Evolutionary conservation across 129 eudicot genomes (phyloP).

Genomic region (Centrapalus pauciflorus): DNA sequence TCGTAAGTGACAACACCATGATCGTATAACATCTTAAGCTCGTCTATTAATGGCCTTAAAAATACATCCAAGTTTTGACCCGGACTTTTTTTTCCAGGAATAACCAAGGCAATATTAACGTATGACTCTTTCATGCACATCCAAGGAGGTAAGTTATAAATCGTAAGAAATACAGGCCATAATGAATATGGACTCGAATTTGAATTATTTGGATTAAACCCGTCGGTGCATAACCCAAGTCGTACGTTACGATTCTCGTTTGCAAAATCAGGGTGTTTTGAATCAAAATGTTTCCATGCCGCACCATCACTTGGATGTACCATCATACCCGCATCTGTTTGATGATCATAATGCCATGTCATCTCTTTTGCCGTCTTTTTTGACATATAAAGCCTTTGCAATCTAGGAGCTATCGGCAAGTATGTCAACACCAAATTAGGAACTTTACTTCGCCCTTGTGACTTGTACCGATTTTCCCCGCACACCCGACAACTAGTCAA

Average conservation of each 20-base stretch:
- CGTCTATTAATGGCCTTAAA: slow-evolving; percentile 18
- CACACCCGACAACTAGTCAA: no score
- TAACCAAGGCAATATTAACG: neutral
- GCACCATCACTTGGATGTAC: slow-evolving; percentile 1
- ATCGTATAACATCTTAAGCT: slow-evolving; percentile 1
- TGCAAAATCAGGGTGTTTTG: no score
- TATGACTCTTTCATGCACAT: slow-evolving; percentile 6
- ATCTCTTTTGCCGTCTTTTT: neutral
- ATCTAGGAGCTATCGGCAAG: neutral
- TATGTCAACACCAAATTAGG: neutral
- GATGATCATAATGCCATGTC: neutral
- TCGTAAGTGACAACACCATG: slow-evolving; percentile 16
- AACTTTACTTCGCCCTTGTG: no score
- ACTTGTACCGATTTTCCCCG: no score
- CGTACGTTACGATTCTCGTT: no score
- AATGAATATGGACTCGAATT: no score
- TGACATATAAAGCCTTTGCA: neutral
- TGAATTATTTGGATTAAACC: no score
- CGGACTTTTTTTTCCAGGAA: slow-evolving; percentile 12
- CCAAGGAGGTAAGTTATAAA: slow-evolving; percentile 28
- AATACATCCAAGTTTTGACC: slow-evolving; percentile 17
- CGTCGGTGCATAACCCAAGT: no score
- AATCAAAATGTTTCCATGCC: no score
- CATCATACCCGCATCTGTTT: neutral
- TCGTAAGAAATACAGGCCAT: neutral